Conservation (phyloP, 768 basidiomycete genomes). For the Tylopilus rubrobrunneus region DNA sequence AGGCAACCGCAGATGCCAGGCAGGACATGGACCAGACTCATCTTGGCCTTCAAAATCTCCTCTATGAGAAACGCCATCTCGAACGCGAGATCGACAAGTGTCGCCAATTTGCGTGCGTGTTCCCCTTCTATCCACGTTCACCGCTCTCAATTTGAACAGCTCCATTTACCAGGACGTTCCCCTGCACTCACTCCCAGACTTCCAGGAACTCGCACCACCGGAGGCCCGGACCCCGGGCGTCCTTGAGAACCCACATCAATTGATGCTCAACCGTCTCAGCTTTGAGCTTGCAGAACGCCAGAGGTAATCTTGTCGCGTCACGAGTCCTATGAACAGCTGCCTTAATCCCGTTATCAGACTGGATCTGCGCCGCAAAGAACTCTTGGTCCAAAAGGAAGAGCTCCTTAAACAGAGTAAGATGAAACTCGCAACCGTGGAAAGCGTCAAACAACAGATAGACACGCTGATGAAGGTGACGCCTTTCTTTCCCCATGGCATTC, state of each 20-base stretch:
- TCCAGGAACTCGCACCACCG: slow-evolving; percentile 61
- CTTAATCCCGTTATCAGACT: slow-evolving; percentile 43
- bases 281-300: slow-evolving; percentile 88
- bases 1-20: slow-evolving; percentile 67
- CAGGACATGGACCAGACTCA: slow-evolving; percentile 90
- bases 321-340: slow-evolving; percentile 6
- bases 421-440: slow-evolving; percentile 71
- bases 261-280: slow-evolving; percentile 83
- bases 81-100: slow-evolving; percentile 92
- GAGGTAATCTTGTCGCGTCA: slow-evolving; percentile 45
- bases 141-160: slow-evolving; percentile 35
- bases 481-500: slow-evolving; percentile 3
- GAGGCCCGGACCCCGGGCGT: slow-evolving; percentile 60
- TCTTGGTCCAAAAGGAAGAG: slow-evolving; percentile 68
- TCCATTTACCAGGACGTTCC: slow-evolving; percentile 88
- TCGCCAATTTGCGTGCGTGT: slow-evolving; percentile 76
- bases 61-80: slow-evolving; percentile 86
- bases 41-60: slow-evolving; percentile 79
- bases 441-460: slow-evolving; percentile 75
- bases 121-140: background rate
- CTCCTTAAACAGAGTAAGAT: slow-evolving; percentile 75
- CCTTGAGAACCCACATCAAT: slow-evolving; percentile 68
- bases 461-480: slow-evolving; percentile 60
- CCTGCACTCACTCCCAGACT: slow-evolving; percentile 67
- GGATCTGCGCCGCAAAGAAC: slow-evolving; percentile 65